These are phyloP conservation scores for Psilocybe cubensis DNA, from an alignment of 768 basidiomycete genomes.

Conservation along the genomic window DNA sequence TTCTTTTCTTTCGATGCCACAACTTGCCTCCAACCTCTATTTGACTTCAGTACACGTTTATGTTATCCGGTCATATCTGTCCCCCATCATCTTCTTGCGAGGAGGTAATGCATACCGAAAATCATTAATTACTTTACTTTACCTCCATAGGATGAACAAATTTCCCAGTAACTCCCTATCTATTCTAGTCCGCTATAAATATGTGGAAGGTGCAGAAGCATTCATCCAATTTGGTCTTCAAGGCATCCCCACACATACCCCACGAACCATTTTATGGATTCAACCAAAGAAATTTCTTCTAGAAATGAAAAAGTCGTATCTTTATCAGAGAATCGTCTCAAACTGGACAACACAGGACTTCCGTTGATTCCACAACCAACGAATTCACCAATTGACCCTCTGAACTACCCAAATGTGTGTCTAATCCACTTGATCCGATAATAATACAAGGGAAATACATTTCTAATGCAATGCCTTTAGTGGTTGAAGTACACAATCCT, in stretches of 20 bases:
- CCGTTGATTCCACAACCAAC: slow-evolving; percentile 48
- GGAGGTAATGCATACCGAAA: no score
- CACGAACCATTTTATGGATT: neutral
- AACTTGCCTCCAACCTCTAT: no score
- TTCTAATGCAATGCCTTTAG: no score
- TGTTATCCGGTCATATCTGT: no score
- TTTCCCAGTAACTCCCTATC: no score
- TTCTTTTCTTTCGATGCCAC: no score
- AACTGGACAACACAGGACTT: slow-evolving; percentile 38
- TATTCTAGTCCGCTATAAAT: neutral
- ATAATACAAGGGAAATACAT: no score
- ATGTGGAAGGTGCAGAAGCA: neutral
- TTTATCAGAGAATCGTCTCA: slow-evolving; percentile 14
- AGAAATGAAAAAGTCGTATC: neutral
- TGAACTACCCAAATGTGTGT: slow-evolving; percentile 42
- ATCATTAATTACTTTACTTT: neutral
- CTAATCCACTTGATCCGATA: no score
- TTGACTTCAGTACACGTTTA: no score
- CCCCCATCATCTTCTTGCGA: no score
- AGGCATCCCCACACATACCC: neutral
- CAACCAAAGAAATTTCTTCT: neutral
- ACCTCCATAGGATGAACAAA: neutral
- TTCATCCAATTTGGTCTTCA: neutral
- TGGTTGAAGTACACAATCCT: slow-evolving; percentile 40
- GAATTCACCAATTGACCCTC: slow-evolving; percentile 39